phyloP scores from a whole-genome alignment of 139 green algal genomes.

The Picochlorum sp. region DNA sequence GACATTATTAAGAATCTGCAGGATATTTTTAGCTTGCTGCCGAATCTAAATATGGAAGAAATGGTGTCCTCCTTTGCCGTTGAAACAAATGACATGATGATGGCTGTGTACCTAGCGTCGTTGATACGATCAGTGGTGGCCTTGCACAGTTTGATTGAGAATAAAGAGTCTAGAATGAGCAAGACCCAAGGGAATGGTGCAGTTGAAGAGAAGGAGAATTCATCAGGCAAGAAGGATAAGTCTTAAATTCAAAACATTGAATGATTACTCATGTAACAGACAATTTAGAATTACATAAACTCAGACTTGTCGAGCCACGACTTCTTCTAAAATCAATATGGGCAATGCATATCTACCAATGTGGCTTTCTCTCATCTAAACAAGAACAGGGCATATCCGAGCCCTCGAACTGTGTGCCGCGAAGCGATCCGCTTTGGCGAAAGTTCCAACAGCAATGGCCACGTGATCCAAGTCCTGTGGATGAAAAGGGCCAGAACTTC shows the following conservation, averaged over 20 bases:
- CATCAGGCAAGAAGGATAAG: slow-evolving; percentile 1
- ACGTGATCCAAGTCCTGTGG: too few species aligned
- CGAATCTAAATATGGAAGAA: slow-evolving; percentile 86
- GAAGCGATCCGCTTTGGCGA: too few species aligned
- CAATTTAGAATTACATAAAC: too few species aligned
- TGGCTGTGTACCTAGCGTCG: slow-evolving; percentile 85
- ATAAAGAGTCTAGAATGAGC: slow-evolving; percentile 63
- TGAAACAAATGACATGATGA: slow-evolving; percentile 98
- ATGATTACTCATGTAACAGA: slow-evolving; percentile 6
- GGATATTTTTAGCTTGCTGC: slow-evolving; percentile 96
- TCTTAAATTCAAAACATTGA: slow-evolving; percentile 5
- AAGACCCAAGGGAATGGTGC: not conserved
- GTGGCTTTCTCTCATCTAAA: too few species aligned
- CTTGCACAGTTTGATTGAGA: slow-evolving; percentile 97
- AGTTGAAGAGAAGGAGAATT: not conserved
- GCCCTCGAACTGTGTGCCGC: too few species aligned
- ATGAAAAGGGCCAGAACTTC: too few species aligned
- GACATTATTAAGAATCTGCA: slow-evolving; percentile 93
- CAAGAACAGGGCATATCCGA: too few species aligned
- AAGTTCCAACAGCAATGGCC: too few species aligned
- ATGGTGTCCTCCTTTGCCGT: slow-evolving; percentile 60
- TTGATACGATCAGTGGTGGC: slow-evolving; percentile 84
- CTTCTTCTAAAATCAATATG: too few species aligned
- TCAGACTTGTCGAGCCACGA: too few species aligned
- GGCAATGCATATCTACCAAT: too few species aligned